Base-by-base conservation (phyloP, 441 rosid genomes). In the Brassica hybrid region DNA sequence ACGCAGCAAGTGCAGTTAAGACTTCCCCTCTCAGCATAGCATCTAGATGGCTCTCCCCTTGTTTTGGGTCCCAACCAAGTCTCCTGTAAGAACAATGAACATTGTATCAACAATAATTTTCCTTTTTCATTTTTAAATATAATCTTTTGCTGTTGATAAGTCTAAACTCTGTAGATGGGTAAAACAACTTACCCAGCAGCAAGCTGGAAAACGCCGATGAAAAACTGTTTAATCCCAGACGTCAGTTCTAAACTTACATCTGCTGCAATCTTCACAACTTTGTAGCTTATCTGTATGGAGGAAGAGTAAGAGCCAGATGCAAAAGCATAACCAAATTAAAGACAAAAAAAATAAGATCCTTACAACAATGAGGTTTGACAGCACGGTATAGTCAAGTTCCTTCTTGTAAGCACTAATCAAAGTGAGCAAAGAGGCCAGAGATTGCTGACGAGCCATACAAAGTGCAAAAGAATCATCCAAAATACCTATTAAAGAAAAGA, bases 381-480 rank as follows among this genome's bases (percentile, higher is more conserved):
- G 80, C 73, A 94, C 98, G 0, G 89, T 91, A 71, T 94, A 92
- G 61, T 94, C 94, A 14, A 79, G 86, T 75, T 96, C 99, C 83
- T 89, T 87, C 80, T 88, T 84, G 83, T 90, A 91, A 78, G 97
- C 89, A 71, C 83, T 82, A 87, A 88, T 90, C 82, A 96, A 78
- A 76, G 89, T 87, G 65, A 96, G 92, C 89, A 94, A 86, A 36
- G 97, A 91, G 43, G 92, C 86, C 75, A 94, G 74, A 67, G 97
- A 83, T 76, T 84, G 93, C 77, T 89, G 91, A 76, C 96, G 84
- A 82, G 99, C 99, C 97, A 89, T 92, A 65, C 88, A 91, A 75
- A 94, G 98, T 71, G 98, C 97, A 80, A 85, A 96, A 1, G 92
- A 82, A 81, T 96, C 98, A 74, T 96, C 98, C 91, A 96, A 84